Evolutionary conservation across 1,284 basidiomycete species (phyloP), one percentile per base, ranked within the genome.

Genomic region (Earliella scabrosa): DNA sequence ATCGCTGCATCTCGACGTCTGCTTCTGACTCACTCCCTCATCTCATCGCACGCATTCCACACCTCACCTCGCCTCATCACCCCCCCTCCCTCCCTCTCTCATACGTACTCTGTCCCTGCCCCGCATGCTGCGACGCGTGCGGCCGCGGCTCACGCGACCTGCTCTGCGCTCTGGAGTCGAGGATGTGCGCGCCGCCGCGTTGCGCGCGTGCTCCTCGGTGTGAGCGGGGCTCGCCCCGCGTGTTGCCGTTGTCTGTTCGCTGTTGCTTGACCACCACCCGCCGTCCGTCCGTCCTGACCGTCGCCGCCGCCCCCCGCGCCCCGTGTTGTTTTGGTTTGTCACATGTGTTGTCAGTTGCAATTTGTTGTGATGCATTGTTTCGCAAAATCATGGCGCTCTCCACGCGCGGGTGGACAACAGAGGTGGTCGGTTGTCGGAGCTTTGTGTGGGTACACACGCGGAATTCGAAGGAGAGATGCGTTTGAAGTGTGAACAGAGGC

Each of bases 281-380:
- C 44, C 26, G 4, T n/a, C 27, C 50, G 23, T 29, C 21, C 43
- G 32, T 48, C 18, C 40, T 32, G 23, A 27, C 24, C 40, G 23
- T 39, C 21, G 31, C 27, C 8, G 18, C 43, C 44, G 23, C n/a
- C 21, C 35, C 45, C 40, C 31, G n/a, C 26, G 29, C 50, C 40
- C 53, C 54, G 56, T 65, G 63, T 64, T 64, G 63, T 65, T 61
- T 64, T 58, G 53, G 64, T 61, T 63, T 59, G 59, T 62, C 62
- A n/a, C n/a, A 50, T 59, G 60, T 62, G 66, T 65, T 65, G 64
- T 67, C 61, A 56, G 64, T 55, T 63, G 64, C 66, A 63, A 66
- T 54, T 60, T 64, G 64, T 64, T 66, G 64, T 67, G 64, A 63
- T 67, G 66, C 66, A 66, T 63, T 66, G 63, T 61, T 59, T 61